Conservation (phyloP, 257 asterid genomes). For the Coffea eugenioides region DNA sequence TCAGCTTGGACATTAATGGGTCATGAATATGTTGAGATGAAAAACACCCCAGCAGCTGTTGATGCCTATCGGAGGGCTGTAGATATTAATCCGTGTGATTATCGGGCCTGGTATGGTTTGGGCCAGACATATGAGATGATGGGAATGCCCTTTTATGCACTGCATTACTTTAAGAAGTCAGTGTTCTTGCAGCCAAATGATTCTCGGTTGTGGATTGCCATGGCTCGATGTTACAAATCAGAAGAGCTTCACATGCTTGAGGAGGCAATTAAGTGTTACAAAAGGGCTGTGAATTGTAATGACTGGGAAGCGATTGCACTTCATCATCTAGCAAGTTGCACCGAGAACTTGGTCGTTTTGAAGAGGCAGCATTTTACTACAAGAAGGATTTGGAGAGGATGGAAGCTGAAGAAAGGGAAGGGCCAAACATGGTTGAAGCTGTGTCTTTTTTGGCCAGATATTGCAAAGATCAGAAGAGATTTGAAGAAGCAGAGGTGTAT, state of each 20-base stretch:
- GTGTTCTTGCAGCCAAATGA: conserved; percentile 91
- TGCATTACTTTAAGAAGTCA: conserved; percentile 85
- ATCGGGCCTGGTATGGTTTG: conserved; percentile 98
- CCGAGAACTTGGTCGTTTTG: conserved; percentile 54
- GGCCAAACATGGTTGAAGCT: conserved; percentile 90
- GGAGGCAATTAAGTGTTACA: conserved; percentile 87
- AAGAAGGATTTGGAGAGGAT: conserved; percentile 87
- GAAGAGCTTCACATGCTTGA: conserved; percentile 87
- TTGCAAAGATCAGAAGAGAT: conserved; percentile 58
- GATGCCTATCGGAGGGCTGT: conserved; percentile 95
- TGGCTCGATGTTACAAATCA: conserved; percentile 92
- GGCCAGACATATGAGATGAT: conserved; percentile 98
- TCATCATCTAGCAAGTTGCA: conserved; percentile 86
- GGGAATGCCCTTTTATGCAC: conserved; percentile 94
- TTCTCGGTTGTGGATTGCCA: conserved; percentile 92
- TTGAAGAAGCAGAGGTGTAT: conserved; percentile 88
- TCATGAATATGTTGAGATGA: conserved; percentile 95
- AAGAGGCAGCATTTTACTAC: conserved; percentile 89
- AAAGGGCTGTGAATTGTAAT: conserved; percentile 69
- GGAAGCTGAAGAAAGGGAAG: conserved; percentile 92
- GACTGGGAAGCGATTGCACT: conserved; percentile 86
- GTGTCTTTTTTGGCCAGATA: conserved; percentile 75
- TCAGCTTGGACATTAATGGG: conserved; percentile 99
- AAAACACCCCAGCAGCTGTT: conserved; percentile 89
- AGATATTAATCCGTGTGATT: conserved; percentile 87